Percentiles rank a stretch among this genome's conserved stretches.
Evolutionary conservation across 1,284 basidiomycete genomes (phyloP).

Genomic region (Mrakiaceae sp.): DNA sequence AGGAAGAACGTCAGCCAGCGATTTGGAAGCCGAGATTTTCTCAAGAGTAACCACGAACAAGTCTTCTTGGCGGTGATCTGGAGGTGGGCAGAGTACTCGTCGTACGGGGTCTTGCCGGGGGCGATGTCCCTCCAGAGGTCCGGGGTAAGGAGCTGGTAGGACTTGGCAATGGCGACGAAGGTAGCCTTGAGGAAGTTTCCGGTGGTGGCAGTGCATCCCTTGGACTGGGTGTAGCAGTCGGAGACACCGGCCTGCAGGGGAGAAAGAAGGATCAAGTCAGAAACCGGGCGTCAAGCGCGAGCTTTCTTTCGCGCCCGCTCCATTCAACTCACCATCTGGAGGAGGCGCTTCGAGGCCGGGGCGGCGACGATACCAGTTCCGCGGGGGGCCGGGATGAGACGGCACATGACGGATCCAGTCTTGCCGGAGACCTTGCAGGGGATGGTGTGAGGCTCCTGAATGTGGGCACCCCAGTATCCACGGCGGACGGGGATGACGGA

Average conservation of each 20-base stretch:
- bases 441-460: conserved; percentile 98
- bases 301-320: no score
- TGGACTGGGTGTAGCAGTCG: conserved; percentile 77
- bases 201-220: conserved; percentile 98
- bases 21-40: neutral
- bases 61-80: conserved; percentile 43
- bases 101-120: conserved; percentile 57
- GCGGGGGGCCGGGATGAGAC: conserved; percentile 94
- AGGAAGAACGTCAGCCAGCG: neutral
- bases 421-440: conserved; percentile 98
- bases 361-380: conserved; percentile 99
- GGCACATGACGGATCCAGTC: conserved; percentile 98
- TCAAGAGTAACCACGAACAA: neutral
- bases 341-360: conserved; percentile 88
- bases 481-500: conserved; percentile 91
- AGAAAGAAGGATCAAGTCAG: neutral
- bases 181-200: conserved; percentile 99
- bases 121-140: conserved; percentile 96
- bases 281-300: neutral
- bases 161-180: conserved; percentile 94
- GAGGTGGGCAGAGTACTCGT: conserved; percentile 85
- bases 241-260: conserved; percentile 29
- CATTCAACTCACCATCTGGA: conserved; percentile 87
- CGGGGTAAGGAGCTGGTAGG: conserved; percentile 92
- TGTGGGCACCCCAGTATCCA: conserved; percentile 98